A percentile compares a stretch with the other conserved stretches of the same genome.
phyloP scores from a whole-genome alignment of 768 basidiomycete genomes.

The Suillus subluteus region DNA sequence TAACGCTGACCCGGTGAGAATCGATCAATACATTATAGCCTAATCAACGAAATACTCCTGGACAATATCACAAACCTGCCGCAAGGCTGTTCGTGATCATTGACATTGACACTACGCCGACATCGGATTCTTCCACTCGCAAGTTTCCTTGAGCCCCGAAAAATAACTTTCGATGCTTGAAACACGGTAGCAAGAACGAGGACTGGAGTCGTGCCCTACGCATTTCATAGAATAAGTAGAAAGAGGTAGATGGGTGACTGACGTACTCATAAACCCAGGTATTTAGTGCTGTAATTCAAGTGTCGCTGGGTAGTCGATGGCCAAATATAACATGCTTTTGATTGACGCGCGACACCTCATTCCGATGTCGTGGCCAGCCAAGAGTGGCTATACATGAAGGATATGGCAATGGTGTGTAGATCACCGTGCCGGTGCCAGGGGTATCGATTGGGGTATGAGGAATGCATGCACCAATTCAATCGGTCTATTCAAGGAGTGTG shows the following conservation, averaged over 20 bases:
- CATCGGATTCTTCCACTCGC: not conserved
- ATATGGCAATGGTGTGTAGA: too few relatives aligned
- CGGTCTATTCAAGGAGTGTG: too few relatives aligned
- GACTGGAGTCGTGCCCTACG: not conserved
- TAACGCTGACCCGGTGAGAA: not conserved
- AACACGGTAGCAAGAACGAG: not conserved
- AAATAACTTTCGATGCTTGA: not conserved
- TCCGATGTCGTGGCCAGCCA: too few relatives aligned
- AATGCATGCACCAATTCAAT: too few relatives aligned
- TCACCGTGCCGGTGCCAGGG: too few relatives aligned
- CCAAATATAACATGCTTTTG: not conserved
- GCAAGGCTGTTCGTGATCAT: not conserved
- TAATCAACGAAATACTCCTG: not conserved
- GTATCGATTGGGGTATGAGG: too few relatives aligned
- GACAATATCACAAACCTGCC: not conserved
- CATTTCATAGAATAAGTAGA: not conserved
- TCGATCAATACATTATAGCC: not conserved
- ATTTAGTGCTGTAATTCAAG: not conserved
- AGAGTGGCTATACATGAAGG: too few relatives aligned
- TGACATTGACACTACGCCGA: not conserved
- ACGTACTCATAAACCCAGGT: not conserved
- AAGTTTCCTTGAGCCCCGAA: not conserved
- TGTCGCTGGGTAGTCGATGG: not conserved
- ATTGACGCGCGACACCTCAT: not conserved
- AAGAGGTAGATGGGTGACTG: not conserved